Evolutionary conservation across 208 protist genomes (phyloP), one percentile per base, ranked within the genome.

Genomic region (Histomonas meleagridis): DNA sequence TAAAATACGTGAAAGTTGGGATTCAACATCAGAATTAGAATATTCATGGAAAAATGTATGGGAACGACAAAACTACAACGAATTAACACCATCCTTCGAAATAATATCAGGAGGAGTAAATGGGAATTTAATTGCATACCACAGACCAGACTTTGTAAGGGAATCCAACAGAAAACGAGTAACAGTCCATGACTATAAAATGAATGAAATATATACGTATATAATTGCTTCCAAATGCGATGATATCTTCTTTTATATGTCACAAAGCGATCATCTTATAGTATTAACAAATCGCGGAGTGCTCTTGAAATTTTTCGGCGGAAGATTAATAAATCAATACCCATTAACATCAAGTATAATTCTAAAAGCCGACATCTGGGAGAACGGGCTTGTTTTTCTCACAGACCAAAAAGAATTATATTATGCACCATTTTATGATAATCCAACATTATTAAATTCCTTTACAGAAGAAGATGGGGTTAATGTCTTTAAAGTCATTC

Each of bases 31-130:
- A n/a, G n/a, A n/a, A n/a, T n/a, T n/a, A n/a, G n/a, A n/a, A n/a
- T 65, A n/a, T 65, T 65, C 60, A 65, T 65, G 60, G 60, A 65
- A 65, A 65, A 65, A 65, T 32, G n/a, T 65, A n/a, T 65, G 60
- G 60, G 60, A 65, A 32, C n/a, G 16, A n/a, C 21, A 65, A 5
- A n/a, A 3, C 23, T 32, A 5, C n/a, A 10, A 32, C 7, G 7
- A 65, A 7, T 65, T 65, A 32, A 65, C 16, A 32, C 16, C 7
- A 3, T 5, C 60, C 7, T 5, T n/a, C 7, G n/a, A 10, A 65
- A 5, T n/a, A 12, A 32, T 32, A 32, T 10, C 60, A n/a, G 60
- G 60, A 32, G 7, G 60, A 5, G 23, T 26, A n/a, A n/a, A 65
- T 65, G 60, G 60, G 16, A 32, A 10, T n/a, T 32, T n/a, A n/a